phyloP scores from a whole-genome alignment of 73 alveolate species.

The Tetrahymena thermophila region DNA sequence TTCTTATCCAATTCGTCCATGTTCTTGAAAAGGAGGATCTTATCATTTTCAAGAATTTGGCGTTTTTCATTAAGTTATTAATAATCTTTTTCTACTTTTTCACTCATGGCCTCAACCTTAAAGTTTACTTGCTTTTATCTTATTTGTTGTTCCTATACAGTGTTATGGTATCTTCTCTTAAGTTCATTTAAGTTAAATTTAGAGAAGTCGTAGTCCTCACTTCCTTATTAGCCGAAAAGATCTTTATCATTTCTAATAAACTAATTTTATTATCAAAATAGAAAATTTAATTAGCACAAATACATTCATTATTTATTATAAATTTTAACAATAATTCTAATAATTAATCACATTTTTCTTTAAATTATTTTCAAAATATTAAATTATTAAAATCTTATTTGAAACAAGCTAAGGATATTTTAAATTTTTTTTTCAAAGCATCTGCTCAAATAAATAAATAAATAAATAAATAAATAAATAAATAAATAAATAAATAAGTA shows the following conservation, averaged over 20 bases:
- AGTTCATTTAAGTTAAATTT: slow-evolving; percentile 53
- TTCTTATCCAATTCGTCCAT: slow-evolving; percentile 78
- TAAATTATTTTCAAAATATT: too few relatives aligned
- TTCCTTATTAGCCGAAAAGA: slow-evolving; percentile 66
- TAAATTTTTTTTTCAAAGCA: too few relatives aligned
- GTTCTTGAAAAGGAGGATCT: slow-evolving; percentile 62
- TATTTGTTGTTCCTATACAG: slow-evolving; percentile 59
- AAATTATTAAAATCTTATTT: too few relatives aligned
- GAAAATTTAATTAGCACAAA: too few relatives aligned
- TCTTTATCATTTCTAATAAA: slow-evolving; percentile 62
- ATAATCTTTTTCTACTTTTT: slow-evolving; percentile 80
- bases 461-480: too few relatives aligned
- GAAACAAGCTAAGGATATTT: too few relatives aligned
- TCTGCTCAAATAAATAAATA: too few relatives aligned
- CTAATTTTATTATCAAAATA: not conserved
- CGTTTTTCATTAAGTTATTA: slow-evolving; percentile 59
- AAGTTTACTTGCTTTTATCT: slow-evolving; percentile 77
- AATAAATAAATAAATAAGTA: too few relatives aligned
- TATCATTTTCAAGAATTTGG: slow-evolving; percentile 66
- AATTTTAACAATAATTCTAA: too few relatives aligned
- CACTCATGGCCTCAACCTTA: slow-evolving; percentile 88
- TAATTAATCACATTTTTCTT: too few relatives aligned
- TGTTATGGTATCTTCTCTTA: slow-evolving; percentile 33
- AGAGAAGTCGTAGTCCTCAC: slow-evolving; percentile 56
- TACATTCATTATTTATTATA: too few relatives aligned